Evolutionary conservation across 2,329 filamentous ascomycete genomes (phyloP), one percentile per base, ranked within the genome.

Genomic region (Aspergillus sp.): DNA sequence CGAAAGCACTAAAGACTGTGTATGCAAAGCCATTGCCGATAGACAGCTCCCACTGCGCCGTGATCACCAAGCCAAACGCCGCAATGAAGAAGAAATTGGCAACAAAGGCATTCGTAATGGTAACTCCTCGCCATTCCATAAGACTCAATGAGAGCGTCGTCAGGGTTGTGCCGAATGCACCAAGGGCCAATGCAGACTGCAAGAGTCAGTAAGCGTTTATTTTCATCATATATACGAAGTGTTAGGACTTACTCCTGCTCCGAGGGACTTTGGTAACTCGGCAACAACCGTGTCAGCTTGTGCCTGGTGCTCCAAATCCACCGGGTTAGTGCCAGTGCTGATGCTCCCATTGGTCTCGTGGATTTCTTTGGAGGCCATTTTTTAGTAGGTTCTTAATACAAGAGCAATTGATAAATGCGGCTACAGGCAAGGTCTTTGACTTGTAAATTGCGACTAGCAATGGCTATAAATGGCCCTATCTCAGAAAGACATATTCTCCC

Each of bases 1-100:
- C 76, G 50, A 81, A 81, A 5, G 76, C 77, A 49, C 73, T 74
- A 32, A 79, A 70, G 0, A 78, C 74, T 0, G 76, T 80, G 48
- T 81, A 80, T 0, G 69, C 69, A 47, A 78, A 78, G 0, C 71
- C 73, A 45, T 80, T 79, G 0, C 77, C 77, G 9, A 72, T 62
- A 0, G 74, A 70, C 0, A 80, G 58, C 55, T 80, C 76, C 77
- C 77, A 81, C 53, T 80, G 76, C 4, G 78, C 78, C 0, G 76
- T 74, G 1, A 81, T 64, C 0, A 81, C 65, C 51, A 81, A 68
- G 0, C 76, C 77, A 44, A 80, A 69, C 0, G 72, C 75, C 3
- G 69, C 69, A 3, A 72, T 63, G 50, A 78, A 78, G 63, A 78
- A 79, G 63, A 80, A 77, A 51, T 80, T 77, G 3, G 69, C 77